phyloP scores from a whole-genome alignment of 2,329 filamentous ascomycete genomes.

The Alternaria tenuissima region DNA sequence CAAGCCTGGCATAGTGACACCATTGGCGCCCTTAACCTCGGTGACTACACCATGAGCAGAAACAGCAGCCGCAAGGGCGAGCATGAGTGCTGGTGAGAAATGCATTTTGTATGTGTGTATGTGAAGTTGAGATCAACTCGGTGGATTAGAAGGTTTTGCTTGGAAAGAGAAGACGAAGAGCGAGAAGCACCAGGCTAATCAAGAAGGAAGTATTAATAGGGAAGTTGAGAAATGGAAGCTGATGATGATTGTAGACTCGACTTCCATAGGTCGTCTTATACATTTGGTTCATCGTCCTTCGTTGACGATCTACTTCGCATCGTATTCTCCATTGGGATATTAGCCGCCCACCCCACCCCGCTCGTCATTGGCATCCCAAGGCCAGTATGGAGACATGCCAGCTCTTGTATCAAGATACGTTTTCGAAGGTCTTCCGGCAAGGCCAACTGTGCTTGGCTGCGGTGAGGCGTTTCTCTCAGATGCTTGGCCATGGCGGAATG shows the following conservation, averaged over 20 bases:
- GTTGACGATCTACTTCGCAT: constrained; percentile 7
- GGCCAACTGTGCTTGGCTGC: constrained; percentile 36
- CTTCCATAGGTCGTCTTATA: constrained; percentile 29
- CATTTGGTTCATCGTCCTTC: background rate
- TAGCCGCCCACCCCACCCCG: constrained; percentile 13
- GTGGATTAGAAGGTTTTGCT: constrained; percentile 1
- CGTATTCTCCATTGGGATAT: constrained; percentile 10
- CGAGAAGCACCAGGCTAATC: constrained; percentile 33
- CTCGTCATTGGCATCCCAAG: constrained; percentile 8
- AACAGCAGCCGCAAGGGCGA: constrained; percentile 51
- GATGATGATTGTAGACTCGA: constrained; percentile 21
- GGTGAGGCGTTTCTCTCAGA: constrained; percentile 25
- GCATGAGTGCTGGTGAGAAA: constrained; percentile 37
- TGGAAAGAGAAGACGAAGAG: constrained; percentile 17
- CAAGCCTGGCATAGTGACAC: constrained; percentile 69
- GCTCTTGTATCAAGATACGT: constrained; percentile 25
- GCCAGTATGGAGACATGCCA: constrained; percentile 17
- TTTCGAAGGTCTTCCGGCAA: constrained; percentile 13
- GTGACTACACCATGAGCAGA: constrained; percentile 67
- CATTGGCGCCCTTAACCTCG: constrained; percentile 66
- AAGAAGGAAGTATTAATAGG: constrained; percentile 20
- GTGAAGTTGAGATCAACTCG: constrained; percentile 29
- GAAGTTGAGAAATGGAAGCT: constrained; percentile 23
- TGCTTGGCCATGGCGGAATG: constrained; percentile 25
- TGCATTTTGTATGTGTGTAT: constrained; percentile 32